Percentiles rank a stretch among this genome's conserved stretches.
Evolutionary conservation across 1,139 yeast genomes (phyloP).

Genomic region (Lodderomyces jiufengensis): DNA sequence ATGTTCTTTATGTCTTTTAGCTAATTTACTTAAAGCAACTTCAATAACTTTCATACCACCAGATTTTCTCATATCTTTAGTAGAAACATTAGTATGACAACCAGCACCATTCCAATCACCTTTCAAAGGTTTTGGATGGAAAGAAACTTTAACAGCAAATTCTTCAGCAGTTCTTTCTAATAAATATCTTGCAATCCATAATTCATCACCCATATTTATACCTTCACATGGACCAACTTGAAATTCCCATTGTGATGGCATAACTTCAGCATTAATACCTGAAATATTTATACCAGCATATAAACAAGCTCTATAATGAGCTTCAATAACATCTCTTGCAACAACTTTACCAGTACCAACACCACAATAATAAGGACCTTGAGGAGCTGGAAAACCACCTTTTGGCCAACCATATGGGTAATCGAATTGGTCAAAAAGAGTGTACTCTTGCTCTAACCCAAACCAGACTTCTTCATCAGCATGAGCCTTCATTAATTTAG

Average conservation of each 20-base stretch:
- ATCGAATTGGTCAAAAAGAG: slow-evolving; percentile 87
- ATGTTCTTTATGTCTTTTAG: slow-evolving; percentile 96
- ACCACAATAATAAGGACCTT: slow-evolving; percentile 99
- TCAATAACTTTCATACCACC: slow-evolving; percentile 97
- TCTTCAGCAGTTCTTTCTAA: slow-evolving; percentile 96
- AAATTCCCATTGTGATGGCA: slow-evolving; percentile 99
- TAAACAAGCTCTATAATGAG: slow-evolving; percentile 97
- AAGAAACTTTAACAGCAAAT: slow-evolving; percentile 95
- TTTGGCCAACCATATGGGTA: slow-evolving; percentile 97
- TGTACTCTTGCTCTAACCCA: slow-evolving; percentile 98
- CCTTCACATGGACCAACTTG: slow-evolving; percentile 99
- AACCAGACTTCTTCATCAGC: slow-evolving; percentile 86
- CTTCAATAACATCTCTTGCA: slow-evolving; percentile 98
- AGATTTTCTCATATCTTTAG: slow-evolving; percentile 82
- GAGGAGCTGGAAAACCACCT: slow-evolving; percentile 99
- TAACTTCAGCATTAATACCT: slow-evolving; percentile 98
- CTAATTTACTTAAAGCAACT: slow-evolving; percentile 86
- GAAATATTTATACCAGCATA: slow-evolving; percentile 86
- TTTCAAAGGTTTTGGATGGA: slow-evolving; percentile 98
- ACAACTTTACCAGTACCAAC: slow-evolving; percentile 98
- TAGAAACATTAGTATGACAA: slow-evolving; percentile 97
- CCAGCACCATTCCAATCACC: slow-evolving; percentile 99
- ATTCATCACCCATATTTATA: slow-evolving; percentile 93
- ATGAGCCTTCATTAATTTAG: slow-evolving; percentile 93
- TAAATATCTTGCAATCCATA: slow-evolving; percentile 94